Base-by-base conservation (phyloP, 2,329 filamentous ascomycete species). In the Ampelomyces quisqualis region DNA sequence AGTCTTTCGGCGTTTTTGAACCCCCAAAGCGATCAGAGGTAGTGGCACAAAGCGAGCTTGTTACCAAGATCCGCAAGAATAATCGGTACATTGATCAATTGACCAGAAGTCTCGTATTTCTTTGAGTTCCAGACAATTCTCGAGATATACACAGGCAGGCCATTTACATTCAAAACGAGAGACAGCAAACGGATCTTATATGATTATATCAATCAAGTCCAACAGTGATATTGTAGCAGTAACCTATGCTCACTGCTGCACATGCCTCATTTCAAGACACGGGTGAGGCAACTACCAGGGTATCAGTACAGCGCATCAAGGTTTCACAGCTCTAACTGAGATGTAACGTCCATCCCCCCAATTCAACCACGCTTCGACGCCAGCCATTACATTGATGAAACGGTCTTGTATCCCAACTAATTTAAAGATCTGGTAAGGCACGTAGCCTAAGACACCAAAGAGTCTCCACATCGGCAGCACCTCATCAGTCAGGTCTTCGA, bases 301-400 rank as follows among this genome's bases (percentile, higher is more conserved):
- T 38, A 38, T 7, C 22, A 24, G 22, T 24, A 24, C 22, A 24
- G 22, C 22, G 22, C 22, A 22, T 39, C 30, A 47, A 32, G 49
- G 51, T 32, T 55, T 55, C 6, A 53, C 40, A 9, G 42, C 49
- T 23, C 47, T 37, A 14, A 57, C 45, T 6, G 51, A 53, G n/a
- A 53, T 53, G 26, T 51, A 55, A n/a, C 51, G 35, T 14, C 44
- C 42, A 42, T 51, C 44, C 21, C 43, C 47, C 53, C 53, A 51
- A 19, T 57, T 42, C 4, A 61, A 51, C 45, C 72, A 70, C 1
- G 53, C 51, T 37, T 67, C 15, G 9, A 69, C 67, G 5, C 70
- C 73, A 3, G 74, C 72, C n/a, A 75, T 64, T 0, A 70, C 73
- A 49, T 78, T 79, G 38, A 75, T 68, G 34, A 78, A 77, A 26